Conservation (phyloP, 108 stramenopile species). For the Cyclotella atomus region DNA sequence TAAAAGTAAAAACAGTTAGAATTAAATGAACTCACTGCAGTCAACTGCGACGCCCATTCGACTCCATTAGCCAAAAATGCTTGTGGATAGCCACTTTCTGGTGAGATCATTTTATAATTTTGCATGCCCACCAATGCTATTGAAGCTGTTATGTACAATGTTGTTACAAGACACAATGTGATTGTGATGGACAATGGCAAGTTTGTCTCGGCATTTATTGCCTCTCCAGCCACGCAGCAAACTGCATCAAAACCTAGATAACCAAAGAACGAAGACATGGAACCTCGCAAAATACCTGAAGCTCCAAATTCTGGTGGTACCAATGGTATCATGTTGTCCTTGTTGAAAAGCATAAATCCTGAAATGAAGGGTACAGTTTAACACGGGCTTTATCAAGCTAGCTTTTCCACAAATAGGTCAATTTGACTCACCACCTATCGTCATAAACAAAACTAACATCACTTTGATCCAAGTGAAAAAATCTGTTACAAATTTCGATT, state of each 20-base stretch:
- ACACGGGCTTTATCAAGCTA: not conserved
- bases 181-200: slow-evolving; percentile 80
- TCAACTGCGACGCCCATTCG: slow-evolving; percentile 50
- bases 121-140: slow-evolving; percentile 87
- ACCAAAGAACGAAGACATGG: slow-evolving; percentile 86
- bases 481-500: slow-evolving; percentile 78
- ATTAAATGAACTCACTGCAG: slow-evolving; percentile 20
- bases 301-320: slow-evolving; percentile 64
- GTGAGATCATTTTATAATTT: slow-evolving; percentile 54
- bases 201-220: slow-evolving; percentile 77
- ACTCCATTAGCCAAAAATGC: slow-evolving; percentile 45
- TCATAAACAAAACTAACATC: slow-evolving; percentile 82
- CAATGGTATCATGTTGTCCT: slow-evolving; percentile 66
- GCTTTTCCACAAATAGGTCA: not conserved
- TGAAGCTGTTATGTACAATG: slow-evolving; percentile 75
- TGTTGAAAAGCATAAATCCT: slow-evolving; percentile 57
- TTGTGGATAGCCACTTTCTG: slow-evolving; percentile 54
- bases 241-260: slow-evolving; percentile 94
- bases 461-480: slow-evolving; percentile 85
- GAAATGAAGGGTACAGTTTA: not conserved
- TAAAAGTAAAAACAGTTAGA: too few relatives aligned
- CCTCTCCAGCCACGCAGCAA: slow-evolving; percentile 85
- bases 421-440: slow-evolving; percentile 56
- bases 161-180: slow-evolving; percentile 74
- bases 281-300: slow-evolving; percentile 74